Evolutionary conservation across 805 yeast genomes (phyloP), one percentile per base, ranked within the genome.

Genomic region (Metschnikowia kunwiensis): DNA sequence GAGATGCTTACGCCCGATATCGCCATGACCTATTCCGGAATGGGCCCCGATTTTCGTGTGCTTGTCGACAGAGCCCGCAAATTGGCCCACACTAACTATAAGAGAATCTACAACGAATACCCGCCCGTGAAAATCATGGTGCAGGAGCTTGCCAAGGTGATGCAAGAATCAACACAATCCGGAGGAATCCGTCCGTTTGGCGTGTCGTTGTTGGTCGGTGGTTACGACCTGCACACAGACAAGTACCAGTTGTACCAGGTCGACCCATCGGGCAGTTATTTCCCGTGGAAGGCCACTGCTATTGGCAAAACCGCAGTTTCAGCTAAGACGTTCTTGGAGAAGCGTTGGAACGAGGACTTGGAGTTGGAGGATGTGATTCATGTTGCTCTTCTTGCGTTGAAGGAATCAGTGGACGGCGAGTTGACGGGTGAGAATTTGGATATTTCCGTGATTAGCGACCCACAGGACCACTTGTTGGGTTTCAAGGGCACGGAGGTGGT

Each of bases 181-280:
- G 98, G 97, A 34, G 99, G 98, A 64, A 96, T 93, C 46, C 79
- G 99, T 59, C 99, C 98, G n/a, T 93, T 80, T 60, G 99, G 99
- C 43, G 97, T 94, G 15, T 86, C 96, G 8, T 69, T 93, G 39
- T 70, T 93, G 38, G 88, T 93, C 13, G 99, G 97, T 7, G 98
- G 98, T 15, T 77, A 86, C 58, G 97, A 93, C 58, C 87, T 82
- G 24, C 78, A 74, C 51, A 72, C 77, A 11, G 80, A 80, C 19
- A 50, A 49, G 23, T 89, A 77, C 62, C 85, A 85, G 57, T 72
- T 93, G 42, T 93, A 93, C 62, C 99, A 93, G 65, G 95, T 93
- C 31, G 99, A 93, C 66, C 99, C 99, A 4, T 84, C 95, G 3
- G 99, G 99, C 7, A 80, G 96, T 26, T 93, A 83, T 61, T 93